Conservation (phyloP, 1,139 yeast species). For the Candida pseudocylindracea region DNA sequence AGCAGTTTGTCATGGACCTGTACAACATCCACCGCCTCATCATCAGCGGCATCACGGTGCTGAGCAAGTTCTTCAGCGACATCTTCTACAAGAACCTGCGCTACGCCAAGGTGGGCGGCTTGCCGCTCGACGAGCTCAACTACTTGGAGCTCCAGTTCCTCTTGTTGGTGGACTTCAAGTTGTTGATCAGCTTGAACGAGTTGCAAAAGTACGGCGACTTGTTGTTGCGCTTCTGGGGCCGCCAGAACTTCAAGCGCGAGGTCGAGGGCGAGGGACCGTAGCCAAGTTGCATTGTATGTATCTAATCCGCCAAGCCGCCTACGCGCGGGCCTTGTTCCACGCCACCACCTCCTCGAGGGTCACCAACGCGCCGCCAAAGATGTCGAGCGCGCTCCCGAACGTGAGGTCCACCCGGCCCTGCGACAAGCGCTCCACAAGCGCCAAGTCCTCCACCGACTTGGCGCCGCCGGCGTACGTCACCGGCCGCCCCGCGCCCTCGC, state of each 20-base stretch:
- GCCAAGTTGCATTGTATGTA: too few species aligned
- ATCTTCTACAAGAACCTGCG: conserved; percentile 90
- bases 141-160: conserved; percentile 82
- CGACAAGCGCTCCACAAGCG: conserved; percentile 42
- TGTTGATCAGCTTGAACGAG: conserved; percentile 80
- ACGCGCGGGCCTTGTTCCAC: too few species aligned
- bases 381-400: conserved; percentile 80
- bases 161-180: conserved; percentile 60
- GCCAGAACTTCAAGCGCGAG: conserved; percentile 28
- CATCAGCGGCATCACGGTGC: conserved; percentile 92
- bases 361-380: conserved; percentile 50
- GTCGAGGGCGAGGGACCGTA: conserved; percentile 3
- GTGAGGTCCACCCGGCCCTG: conserved; percentile 75
- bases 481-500: conserved; percentile 22
- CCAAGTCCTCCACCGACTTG: conserved; percentile 42
- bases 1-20: conserved; percentile 84
- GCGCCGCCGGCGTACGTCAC: conserved; percentile 98
- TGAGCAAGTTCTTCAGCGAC: conserved; percentile 88
- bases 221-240: conserved; percentile 62
- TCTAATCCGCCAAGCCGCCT: too few species aligned
- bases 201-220: conserved; percentile 80
- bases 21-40: conserved; percentile 86
- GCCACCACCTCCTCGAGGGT: too few species aligned
- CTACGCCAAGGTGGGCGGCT: conserved; percentile 94
- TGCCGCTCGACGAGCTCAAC: conserved; percentile 83